Base-by-base conservation (phyloP, 2,329 filamentous ascomycete species). In the Raffaelea ambrosiae region DNA sequence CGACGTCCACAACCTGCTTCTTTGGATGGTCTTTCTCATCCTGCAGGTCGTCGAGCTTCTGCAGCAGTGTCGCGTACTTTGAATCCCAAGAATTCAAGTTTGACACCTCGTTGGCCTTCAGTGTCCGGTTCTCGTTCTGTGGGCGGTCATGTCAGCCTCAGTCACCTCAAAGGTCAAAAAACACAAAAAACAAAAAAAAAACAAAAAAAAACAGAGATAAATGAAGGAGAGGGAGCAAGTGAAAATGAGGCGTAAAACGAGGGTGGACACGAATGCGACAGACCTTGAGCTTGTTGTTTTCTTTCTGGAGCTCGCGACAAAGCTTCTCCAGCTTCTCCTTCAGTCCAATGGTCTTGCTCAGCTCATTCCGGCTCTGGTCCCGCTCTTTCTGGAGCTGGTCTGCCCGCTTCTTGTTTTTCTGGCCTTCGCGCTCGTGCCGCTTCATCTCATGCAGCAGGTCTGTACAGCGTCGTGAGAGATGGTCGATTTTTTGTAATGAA, bases 231-330 rank as follows among this genome's bases (percentile, higher is more conserved):
- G 47, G 23, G 20, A 41, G 31, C 51, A 48, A 48, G 5, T 5
- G 35, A n/a, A 5, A 38, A n/a, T 9, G n/a, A 18, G 38, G 13
- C 9, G 7, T 8, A 40, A 4, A 8, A 19, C 19, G 9, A 21
- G 9, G 18, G 9, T 8, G 7, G 35, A 11, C 5, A 18, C 8
- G 11, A 20, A 20, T 7, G 9, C 33, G 20, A 22, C 51, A 4
- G 22, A 93, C 88, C 84, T 97, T 97, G 55, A 98, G 81, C 69
- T 95, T 94, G 68, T 97, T 97, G 66, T 98, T 98, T 62, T 98
- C 93, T 59, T 91, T 86, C 51, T 94, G 93, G 48, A 98, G 76
- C 65, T 98, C 93, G 48, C 93, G 77, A 59, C 90, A 96, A 29
- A 98, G 73, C 63, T 97, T 98, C 67, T 98, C 93, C 41, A 98